phyloP scores from a whole-genome alignment of 495 filamentous ascomycete species.

The Trichoderma virens region DNA sequence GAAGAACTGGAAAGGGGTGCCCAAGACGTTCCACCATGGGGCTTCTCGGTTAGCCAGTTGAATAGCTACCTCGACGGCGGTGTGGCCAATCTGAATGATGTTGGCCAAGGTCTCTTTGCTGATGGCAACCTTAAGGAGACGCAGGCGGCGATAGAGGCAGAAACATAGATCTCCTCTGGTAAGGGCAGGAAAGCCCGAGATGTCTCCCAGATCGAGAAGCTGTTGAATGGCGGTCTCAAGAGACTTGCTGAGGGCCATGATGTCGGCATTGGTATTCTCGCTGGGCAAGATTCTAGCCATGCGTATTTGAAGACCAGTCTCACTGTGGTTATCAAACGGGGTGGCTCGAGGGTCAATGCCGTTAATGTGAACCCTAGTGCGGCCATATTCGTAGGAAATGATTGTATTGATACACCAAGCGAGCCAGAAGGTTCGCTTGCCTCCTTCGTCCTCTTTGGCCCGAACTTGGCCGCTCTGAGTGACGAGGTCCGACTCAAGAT shows the following conservation, averaged over 20 bases:
- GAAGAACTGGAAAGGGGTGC: constrained; percentile 45
- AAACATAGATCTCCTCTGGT: constrained; percentile 42
- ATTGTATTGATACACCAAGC: constrained; percentile 38
- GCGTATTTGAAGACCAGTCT: constrained; percentile 23
- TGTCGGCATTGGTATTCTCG: constrained; percentile 11
- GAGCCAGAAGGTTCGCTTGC: constrained; percentile 17
- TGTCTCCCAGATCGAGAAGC: constrained; percentile 14
- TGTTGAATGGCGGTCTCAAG: constrained; percentile 20
- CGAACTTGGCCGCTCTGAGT: neutral
- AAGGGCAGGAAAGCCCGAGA: constrained; percentile 30
- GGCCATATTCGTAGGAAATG: constrained; percentile 43
- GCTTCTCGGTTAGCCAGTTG: neutral
- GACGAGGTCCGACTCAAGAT: constrained; percentile 14
- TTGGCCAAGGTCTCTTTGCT: neutral
- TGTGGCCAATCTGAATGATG: constrained; percentile 6
- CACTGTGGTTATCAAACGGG: neutral
- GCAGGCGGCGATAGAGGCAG: constrained; percentile 41
- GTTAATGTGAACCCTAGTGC: constrained; percentile 28
- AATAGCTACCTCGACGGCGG: constrained; percentile 21
- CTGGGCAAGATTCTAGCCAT: constrained; percentile 27
- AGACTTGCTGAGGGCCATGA: constrained; percentile 17
- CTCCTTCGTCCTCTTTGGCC: neutral
- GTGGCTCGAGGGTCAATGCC: neutral
- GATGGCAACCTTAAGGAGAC: constrained; percentile 24
- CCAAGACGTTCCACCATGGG: constrained; percentile 46